Base-by-base conservation (phyloP, 345 rosid genomes). In the Salix koriyanagi region DNA sequence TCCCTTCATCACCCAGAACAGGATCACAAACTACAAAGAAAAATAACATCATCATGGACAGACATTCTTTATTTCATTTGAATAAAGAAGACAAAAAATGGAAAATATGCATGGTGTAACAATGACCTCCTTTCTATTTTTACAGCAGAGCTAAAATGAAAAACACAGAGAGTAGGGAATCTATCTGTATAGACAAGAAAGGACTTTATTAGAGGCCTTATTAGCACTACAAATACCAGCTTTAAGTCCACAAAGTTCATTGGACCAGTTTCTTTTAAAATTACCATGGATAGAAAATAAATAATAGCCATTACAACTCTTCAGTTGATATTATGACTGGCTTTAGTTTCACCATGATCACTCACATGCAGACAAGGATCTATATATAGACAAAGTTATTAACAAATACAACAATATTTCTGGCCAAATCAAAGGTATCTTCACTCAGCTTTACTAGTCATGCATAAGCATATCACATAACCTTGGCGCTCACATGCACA, bases 1-100 rank as follows among this genome's bases (percentile, higher is more conserved):
- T 96, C 79, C 99, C 99, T 82, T 91, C 98, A 83, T 96, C 99
- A 69, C 99, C 99, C 94, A 96, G 79, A 75, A 96, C 99, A 25
- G 99, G 99, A 88, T 96, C 99, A 85, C 99, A 96, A 83, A 96
- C 99, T 96, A 83, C 65, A 81, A 67, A 80, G 76, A 71, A 75
- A 72, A 71, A 34, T 16, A 37, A 77, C 70, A 21, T 50, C 37
- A 69, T 74, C 78, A 72, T 86, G 14, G 77, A 85, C 19, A 71
- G 21, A 79, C 64, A 14, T 2, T 62, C 58, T 36, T 10, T 19
- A 25, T 28, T 21, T 30, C 26, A 4, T 16, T 21, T 73, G 42
- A 61, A 75, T 19, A 69, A 16, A 69, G 18, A 32, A 64, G 65
- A 68, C 19, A 25, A 18, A 41, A 58, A 19, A 1, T 12, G 42